phyloP scores from a whole-genome alignment of 495 filamentous ascomycete species.

The Aspergillus nidulans region DNA sequence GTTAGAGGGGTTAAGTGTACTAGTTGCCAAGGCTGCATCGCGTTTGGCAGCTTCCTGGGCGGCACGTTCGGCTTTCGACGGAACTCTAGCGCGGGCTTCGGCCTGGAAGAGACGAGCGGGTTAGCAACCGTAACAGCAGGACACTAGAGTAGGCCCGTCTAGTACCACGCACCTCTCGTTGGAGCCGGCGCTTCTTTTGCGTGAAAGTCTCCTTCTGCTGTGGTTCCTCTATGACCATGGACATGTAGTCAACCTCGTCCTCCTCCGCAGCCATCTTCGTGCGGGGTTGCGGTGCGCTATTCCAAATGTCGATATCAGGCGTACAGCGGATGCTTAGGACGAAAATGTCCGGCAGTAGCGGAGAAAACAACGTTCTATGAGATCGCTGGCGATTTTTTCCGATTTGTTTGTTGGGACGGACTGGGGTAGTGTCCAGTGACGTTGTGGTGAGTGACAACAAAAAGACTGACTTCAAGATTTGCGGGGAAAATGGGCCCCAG shows the following conservation, averaged over 20 bases:
- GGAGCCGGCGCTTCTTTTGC: conserved; percentile 50
- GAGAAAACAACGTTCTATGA: too few species aligned
- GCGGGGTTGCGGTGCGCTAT: conserved; percentile 8
- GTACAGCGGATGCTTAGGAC: neutral
- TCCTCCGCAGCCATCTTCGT: conserved; percentile 16
- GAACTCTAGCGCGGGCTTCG: conserved; percentile 42
- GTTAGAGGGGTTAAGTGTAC: conserved; percentile 57
- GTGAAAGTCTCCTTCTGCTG: conserved; percentile 52
- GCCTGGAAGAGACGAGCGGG: conserved; percentile 22
- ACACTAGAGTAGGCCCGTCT: too few species aligned
- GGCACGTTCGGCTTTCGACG: conserved; percentile 77
- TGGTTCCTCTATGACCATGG: conserved; percentile 56
- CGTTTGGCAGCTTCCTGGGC: conserved; percentile 63
- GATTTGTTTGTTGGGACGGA: neutral
- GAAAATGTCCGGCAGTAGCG: too few species aligned
- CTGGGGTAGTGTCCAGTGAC: neutral
- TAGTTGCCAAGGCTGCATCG: conserved; percentile 67
- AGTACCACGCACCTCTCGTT: conserved; percentile 51
- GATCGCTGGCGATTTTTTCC: neutral
- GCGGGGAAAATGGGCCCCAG: neutral
- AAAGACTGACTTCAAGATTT: neutral
- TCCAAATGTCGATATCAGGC: neutral
- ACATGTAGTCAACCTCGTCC: conserved; percentile 64
- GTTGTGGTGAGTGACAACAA: neutral
- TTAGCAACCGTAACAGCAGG: too few species aligned